phyloP scores from a whole-genome alignment of 495 filamentous ascomycete genomes.

The Talaromyces wortmannii region DNA sequence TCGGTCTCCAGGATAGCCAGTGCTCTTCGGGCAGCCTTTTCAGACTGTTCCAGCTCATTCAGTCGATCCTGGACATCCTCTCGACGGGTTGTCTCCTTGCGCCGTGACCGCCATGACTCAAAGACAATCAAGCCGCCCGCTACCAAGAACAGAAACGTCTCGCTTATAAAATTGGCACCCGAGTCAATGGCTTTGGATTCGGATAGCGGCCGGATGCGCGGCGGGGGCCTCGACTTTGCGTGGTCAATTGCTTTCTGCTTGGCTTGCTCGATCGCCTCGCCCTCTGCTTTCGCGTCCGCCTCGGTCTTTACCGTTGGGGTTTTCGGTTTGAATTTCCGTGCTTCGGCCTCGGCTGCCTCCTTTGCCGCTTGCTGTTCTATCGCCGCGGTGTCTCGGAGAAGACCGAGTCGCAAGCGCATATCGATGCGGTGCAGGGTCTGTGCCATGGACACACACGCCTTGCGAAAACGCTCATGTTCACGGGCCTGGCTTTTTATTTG shows the following conservation, averaged over 20 bases:
- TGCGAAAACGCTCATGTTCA: conserved; percentile 87
- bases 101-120: conserved; percentile 66
- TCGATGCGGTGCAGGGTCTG: conserved; percentile 87
- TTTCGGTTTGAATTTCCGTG: conserved; percentile 56
- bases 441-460: conserved; percentile 64
- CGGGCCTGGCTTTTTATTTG: conserved; percentile 90
- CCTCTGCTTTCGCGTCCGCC: conserved; percentile 59
- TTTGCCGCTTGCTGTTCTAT: conserved; percentile 43
- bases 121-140: conserved; percentile 73
- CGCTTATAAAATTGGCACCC: conserved; percentile 90
- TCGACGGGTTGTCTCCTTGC: conserved; percentile 70
- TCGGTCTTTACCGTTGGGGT: conserved; percentile 76
- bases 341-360: conserved; percentile 38
- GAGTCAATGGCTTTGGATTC: conserved; percentile 93
- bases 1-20: conserved; percentile 65
- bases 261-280: conserved; percentile 40
- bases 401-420: conserved; percentile 83
- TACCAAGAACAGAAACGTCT: conserved; percentile 80
- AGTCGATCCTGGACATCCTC: conserved; percentile 69
- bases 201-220: conserved; percentile 68
- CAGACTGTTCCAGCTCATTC: conserved; percentile 56
- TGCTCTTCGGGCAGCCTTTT: conserved; percentile 48
- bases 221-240: conserved; percentile 29
- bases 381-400: conserved; percentile 70
- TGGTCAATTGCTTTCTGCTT: conserved; percentile 45